Evolutionary conservation across 768 basidiomycete genomes (phyloP).

Genomic region (Trametes sanguinea): DNA sequence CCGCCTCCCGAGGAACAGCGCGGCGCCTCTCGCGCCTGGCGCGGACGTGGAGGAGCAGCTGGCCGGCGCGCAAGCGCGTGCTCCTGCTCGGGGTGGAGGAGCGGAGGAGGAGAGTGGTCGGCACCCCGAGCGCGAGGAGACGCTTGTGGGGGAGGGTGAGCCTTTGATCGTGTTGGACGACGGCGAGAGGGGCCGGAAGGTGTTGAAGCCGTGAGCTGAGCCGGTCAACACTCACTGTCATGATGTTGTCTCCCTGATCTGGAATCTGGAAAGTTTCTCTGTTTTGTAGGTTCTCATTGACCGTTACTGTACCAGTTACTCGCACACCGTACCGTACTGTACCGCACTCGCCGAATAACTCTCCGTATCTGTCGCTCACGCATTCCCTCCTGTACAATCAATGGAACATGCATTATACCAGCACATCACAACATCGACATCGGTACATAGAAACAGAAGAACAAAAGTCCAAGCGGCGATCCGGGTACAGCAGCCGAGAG

Average conservation of each 20-base stretch:
- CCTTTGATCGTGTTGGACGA: slow-evolving; percentile 21
- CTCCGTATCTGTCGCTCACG: no score
- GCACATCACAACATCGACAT: no score
- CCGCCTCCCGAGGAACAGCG: slow-evolving; percentile 35
- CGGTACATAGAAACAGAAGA: background rate
- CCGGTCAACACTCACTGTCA: no score
- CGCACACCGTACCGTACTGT: no score
- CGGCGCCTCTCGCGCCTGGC: background rate
- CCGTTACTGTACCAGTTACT: no score
- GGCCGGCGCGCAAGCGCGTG: background rate
- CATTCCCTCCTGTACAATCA: no score
- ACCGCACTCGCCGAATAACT: no score
- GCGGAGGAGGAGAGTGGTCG: background rate
- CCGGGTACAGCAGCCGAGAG: no score
- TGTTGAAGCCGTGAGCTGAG: slow-evolving; percentile 11
- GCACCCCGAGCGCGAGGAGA: slow-evolving; percentile 19
- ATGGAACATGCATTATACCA: no score
- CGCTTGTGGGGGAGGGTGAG: slow-evolving; percentile 14
- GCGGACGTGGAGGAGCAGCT: slow-evolving; percentile 22
- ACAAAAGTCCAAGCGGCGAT: no score
- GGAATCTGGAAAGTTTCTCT: no score
- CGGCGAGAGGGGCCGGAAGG: background rate
- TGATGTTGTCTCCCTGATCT: background rate
- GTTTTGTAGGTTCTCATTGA: no score
- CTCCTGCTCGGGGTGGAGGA: background rate